These are phyloP conservation scores for Hansenula lynferdii DNA, from an alignment of 1,139 yeast genomes.

Conservation along the genomic window DNA sequence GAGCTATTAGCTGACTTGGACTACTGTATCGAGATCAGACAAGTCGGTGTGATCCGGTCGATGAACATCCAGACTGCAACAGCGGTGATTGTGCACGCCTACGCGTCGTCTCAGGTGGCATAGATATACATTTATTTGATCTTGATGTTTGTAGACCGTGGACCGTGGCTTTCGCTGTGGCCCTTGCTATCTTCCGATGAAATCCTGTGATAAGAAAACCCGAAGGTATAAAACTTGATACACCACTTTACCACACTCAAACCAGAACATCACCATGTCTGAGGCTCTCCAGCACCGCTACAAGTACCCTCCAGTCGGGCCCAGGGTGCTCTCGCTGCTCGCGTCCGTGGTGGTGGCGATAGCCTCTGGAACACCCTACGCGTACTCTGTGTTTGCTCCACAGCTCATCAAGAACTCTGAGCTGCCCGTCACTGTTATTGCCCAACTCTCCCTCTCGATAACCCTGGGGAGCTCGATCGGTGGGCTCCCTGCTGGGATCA, in stretches of 20 bases:
- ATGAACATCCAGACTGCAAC: slow-evolving; percentile 98
- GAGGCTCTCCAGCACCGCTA: neutral
- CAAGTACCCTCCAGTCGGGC: slow-evolving; percentile 12
- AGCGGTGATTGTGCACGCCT: slow-evolving; percentile 89
- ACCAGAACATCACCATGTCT: no score
- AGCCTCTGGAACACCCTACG: slow-evolving; percentile 67
- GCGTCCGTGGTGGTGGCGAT: slow-evolving; percentile 34
- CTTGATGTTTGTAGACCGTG: no score
- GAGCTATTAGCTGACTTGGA: slow-evolving; percentile 78
- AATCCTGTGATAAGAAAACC: neutral
- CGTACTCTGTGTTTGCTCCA: slow-evolving; percentile 70
- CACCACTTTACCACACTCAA: no score
- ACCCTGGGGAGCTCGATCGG: slow-evolving; percentile 63
- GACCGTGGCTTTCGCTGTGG: no score
- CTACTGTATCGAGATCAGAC: slow-evolving; percentile 85
- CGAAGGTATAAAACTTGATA: no score
- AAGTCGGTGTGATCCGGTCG: slow-evolving; percentile 85
- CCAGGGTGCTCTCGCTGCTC: slow-evolving; percentile 16
- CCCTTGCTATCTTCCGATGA: no score
- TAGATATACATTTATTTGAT: no score
- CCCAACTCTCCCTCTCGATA: slow-evolving; percentile 56
- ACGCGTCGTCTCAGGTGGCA: slow-evolving; percentile 37
- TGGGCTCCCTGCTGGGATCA: slow-evolving; percentile 64
- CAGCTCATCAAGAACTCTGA: slow-evolving; percentile 55
- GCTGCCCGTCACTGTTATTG: slow-evolving; percentile 56